Evolutionary conservation across 805 yeast genomes (phyloP).

Genomic region (Yamadazyma sp.): DNA sequence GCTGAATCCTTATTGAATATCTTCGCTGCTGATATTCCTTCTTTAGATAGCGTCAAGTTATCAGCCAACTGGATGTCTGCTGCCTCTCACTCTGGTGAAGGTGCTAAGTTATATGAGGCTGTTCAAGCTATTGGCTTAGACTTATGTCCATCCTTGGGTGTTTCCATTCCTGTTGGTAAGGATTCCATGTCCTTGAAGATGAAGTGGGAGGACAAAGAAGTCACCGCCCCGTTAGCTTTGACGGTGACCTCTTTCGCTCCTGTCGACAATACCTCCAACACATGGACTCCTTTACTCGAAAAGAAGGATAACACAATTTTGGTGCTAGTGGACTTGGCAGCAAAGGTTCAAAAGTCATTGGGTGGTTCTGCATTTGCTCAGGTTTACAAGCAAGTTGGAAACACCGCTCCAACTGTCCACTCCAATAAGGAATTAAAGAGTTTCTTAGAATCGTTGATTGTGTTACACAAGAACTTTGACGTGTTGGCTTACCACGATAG

Average conservation of each 20-base stretch:
- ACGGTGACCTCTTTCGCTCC: conserved; percentile 91
- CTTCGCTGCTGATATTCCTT: conserved; percentile 83
- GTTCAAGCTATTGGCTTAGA: conserved; percentile 95
- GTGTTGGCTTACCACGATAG: conserved; percentile 92
- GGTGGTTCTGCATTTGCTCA: conserved; percentile 97
- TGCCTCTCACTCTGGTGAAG: conserved; percentile 93
- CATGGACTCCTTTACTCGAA: conserved; percentile 91
- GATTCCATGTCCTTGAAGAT: conserved; percentile 99
- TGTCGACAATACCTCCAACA: conserved; percentile 76
- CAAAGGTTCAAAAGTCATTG: conserved; percentile 49
- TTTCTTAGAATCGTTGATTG: conserved; percentile 66
- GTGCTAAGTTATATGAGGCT: conserved; percentile 91
- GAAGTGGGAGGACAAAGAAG: conserved; percentile 93
- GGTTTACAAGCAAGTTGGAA: conserved; percentile 85
- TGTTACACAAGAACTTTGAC: conserved; percentile 63
- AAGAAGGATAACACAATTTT: conserved; percentile 56
- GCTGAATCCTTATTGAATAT: conserved; percentile 91
- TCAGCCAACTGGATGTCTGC: conserved; percentile 99
- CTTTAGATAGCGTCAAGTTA: conserved; percentile 71
- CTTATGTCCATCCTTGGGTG: conserved; percentile 88
- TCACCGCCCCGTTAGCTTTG: conserved; percentile 91
- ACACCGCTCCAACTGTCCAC: conserved; percentile 79
- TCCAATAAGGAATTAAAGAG: conserved; percentile 61
- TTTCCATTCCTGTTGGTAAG: conserved; percentile 96
- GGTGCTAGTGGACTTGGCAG: conserved; percentile 78